Conservation (phyloP, 2,329 filamentous ascomycete genomes). For the Magnaporthiopsis poae region DNA sequence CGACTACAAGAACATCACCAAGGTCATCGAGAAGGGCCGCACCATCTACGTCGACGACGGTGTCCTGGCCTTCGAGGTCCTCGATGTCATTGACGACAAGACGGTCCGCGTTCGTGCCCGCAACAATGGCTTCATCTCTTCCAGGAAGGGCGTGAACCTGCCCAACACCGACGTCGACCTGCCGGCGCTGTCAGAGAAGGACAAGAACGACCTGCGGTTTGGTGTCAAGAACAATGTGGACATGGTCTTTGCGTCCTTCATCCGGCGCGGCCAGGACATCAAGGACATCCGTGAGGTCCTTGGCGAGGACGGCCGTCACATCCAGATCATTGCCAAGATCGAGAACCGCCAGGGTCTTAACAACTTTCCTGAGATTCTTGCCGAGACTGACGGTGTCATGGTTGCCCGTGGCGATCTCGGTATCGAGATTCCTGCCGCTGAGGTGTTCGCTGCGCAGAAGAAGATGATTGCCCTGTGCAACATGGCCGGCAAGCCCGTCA, state of each 20-base stretch:
- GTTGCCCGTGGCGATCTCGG: constrained; percentile 95
- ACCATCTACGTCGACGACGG: constrained; percentile 97
- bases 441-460: constrained; percentile 99
- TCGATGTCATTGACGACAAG: constrained; percentile 78
- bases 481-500: constrained; percentile 94
- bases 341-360: constrained; percentile 99
- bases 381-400: constrained; percentile 98
- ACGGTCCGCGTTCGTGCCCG: constrained; percentile 76
- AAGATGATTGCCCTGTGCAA: constrained; percentile 99
- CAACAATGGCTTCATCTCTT: constrained; percentile 98
- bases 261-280: constrained; percentile 89
- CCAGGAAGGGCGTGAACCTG: constrained; percentile 97
- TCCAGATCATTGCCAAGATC: constrained; percentile 99
- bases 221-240: constrained; percentile 98
- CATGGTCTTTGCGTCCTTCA: constrained; percentile 98
- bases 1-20: constrained; percentile 99
- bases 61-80: constrained; percentile 89
- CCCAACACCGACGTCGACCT: constrained; percentile 98
- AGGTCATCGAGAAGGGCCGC: constrained; percentile 83
- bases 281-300: constrained; percentile 82
- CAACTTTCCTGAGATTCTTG: constrained; percentile 96
- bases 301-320: constrained; percentile 83
- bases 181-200: constrained; percentile 93
- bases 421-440: constrained; percentile 95
- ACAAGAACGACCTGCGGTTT: constrained; percentile 85